Conservation (phyloP, 495 filamentous ascomycete genomes). For the Hypomontagnella monticulosa region DNA sequence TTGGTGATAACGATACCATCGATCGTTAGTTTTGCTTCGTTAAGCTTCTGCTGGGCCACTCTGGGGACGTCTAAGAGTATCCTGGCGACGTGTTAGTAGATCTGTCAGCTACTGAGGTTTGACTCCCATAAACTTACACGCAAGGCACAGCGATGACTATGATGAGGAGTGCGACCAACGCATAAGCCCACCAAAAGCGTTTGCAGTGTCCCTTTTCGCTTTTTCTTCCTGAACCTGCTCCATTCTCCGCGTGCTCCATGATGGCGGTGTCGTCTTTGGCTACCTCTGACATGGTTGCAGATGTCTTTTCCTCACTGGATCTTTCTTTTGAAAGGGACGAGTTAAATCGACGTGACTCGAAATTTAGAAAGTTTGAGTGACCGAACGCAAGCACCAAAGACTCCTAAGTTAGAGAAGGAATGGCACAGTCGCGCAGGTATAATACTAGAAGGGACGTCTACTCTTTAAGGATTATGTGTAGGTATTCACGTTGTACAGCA, state of each 20-base stretch:
- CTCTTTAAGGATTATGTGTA: too few relatives aligned
- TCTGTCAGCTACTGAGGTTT: not conserved
- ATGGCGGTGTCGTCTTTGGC: not conserved
- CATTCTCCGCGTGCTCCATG: not conserved
- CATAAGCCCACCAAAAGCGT: slow-evolving; percentile 77
- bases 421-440: too few relatives aligned
- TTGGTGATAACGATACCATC: slow-evolving; percentile 66
- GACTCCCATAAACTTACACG: slow-evolving; percentile 64
- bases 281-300: slow-evolving; percentile 7
- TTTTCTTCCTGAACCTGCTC: not conserved
- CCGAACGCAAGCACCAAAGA: too few relatives aligned
- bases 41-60: slow-evolving; percentile 74
- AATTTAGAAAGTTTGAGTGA: too few relatives aligned
- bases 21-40: slow-evolving; percentile 70
- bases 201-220: slow-evolving; percentile 50
- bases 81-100: slow-evolving; percentile 51
- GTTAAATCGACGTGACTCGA: not conserved
- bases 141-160: slow-evolving; percentile 69
- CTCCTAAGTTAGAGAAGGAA: too few relatives aligned
- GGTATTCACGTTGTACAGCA: too few relatives aligned
- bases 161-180: slow-evolving; percentile 66
- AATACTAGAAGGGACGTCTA: too few relatives aligned
- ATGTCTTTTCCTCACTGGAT: not conserved
- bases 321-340: too few relatives aligned
- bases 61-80: slow-evolving; percentile 77